Base-by-base conservation (phyloP, 192 early-diverging fungal genomes). In the Umbelopsis sp. region DNA sequence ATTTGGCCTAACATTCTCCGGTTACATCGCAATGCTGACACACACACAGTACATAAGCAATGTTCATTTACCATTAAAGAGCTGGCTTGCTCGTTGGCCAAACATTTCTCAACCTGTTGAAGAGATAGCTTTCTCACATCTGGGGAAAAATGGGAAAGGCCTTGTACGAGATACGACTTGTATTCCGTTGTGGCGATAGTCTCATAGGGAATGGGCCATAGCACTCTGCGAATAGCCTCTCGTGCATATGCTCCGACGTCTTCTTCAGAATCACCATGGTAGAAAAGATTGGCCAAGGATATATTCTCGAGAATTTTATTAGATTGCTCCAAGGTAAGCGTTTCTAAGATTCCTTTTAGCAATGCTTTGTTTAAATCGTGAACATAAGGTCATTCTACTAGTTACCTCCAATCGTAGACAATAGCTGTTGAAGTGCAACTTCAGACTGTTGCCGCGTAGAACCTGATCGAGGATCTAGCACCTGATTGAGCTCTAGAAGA, bases 71-170 rank as follows among this genome's bases (percentile, higher is more conserved):
- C 79, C 77, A 86, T 74, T 34, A 52, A 49, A 34, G 31, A 14
- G 17, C 76, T 49, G 20, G 43, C 67, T 43, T 70, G 68, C 53
- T 77, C 77, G 11, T 67, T 65, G 5, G 24, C 45, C 12, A 77
- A 29, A 36, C 75, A 84, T 71, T 87, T 87, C 70, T 79, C 78
- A 8, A 85, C 65, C 25, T 80, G 80, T 41, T 71, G n/a, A 1
- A 87, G 31, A 1, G 82, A 65, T 41, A 87, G 41, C 62, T 74
- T 71, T 53, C 82, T 75, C 47, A 86, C 76, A 45, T 71, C 66
- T 3, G 79, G 76, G 24, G 73, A 71, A 65, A 76, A 75, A 31
- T 76, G 74, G 12, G 44, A 65, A 17, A 80, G 52, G 6, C 81
- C 81, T 56, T 77, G 66, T 7, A 54, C n/a, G 21, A 83, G 62